These are phyloP conservation scores for Euptelea pleiosperma DNA, from an alignment of 164 flowering plant genomes.

Conservation along the genomic window DNA sequence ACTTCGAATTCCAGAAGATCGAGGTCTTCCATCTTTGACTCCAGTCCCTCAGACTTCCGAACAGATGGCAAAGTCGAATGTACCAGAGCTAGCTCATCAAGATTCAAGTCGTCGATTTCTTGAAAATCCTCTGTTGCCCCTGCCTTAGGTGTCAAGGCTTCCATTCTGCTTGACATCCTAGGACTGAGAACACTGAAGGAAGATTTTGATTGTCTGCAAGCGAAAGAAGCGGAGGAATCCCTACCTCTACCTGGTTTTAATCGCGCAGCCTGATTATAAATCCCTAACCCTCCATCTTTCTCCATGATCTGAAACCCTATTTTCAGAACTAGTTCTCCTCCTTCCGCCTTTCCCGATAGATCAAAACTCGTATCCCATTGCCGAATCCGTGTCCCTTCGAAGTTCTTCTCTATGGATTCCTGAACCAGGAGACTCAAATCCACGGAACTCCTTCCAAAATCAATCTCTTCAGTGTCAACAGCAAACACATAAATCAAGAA, in stretches of 20 bases:
- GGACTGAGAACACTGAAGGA: slow-evolving; percentile 88
- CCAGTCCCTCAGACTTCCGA: slow-evolving; percentile 45
- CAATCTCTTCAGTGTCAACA: slow-evolving; percentile 80
- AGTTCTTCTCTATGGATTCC: slow-evolving; percentile 69
- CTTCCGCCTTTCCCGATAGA: slow-evolving; percentile 82
- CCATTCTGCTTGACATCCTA: slow-evolving; percentile 43
- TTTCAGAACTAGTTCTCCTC: slow-evolving; percentile 75
- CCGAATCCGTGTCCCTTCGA: slow-evolving; percentile 59
- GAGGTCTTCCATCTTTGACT: slow-evolving; percentile 45
- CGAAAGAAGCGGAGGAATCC: slow-evolving; percentile 36
- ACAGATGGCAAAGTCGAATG: slow-evolving; percentile 27
- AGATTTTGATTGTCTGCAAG: slow-evolving; percentile 68
- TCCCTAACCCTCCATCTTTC: slow-evolving; percentile 69
- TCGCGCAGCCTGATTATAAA: slow-evolving; percentile 49
- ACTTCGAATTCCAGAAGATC: slow-evolving; percentile 82
- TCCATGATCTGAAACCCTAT: slow-evolving; percentile 91
- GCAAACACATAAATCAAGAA: slow-evolving; percentile 65
- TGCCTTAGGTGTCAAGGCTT: slow-evolving; percentile 50
- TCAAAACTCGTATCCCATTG: slow-evolving; percentile 72
- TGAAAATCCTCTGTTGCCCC: slow-evolving; percentile 38
- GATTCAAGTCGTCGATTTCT: slow-evolving; percentile 72
- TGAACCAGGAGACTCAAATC: slow-evolving; percentile 74
- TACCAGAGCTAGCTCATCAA: slow-evolving; percentile 64
- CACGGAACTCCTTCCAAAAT: slow-evolving; percentile 65
- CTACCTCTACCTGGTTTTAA: slow-evolving; percentile 29